A percentile compares a stretch with the other conserved stretches of the same genome.
Conservation (phyloP, 1,139 yeast species). For the Yamadazyma siamensis region DNA sequence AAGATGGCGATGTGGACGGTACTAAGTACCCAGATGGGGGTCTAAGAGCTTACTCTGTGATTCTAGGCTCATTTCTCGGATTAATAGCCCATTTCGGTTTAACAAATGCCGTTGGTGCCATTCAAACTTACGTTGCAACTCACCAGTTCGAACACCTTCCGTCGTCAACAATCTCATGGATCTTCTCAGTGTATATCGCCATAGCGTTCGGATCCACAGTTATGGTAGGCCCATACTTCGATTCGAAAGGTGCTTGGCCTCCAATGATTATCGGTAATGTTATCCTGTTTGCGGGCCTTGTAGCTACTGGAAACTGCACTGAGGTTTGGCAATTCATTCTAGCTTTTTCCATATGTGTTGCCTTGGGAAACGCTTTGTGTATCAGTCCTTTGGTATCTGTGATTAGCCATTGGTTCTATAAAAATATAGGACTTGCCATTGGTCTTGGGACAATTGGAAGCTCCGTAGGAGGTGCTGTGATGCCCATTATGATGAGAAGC, state of each 20-base stretch:
- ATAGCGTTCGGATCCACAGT: constrained; percentile 58
- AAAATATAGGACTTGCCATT: constrained; percentile 50
- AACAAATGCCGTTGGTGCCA: constrained; percentile 60
- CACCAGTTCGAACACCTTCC: constrained; percentile 47
- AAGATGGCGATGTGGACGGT: constrained; percentile 1
- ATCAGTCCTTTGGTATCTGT: constrained; percentile 57
- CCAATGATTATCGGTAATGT: constrained; percentile 44
- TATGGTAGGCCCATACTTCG: constrained; percentile 43
- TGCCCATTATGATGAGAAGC: constrained; percentile 56
- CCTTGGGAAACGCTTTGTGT: constrained; percentile 54
- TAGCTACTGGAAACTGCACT: constrained; percentile 49
- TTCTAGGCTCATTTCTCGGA: constrained; percentile 62
- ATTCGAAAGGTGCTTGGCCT: constrained; percentile 42
- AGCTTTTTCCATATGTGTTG: constrained; percentile 45
- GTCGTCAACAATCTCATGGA: constrained; percentile 58
- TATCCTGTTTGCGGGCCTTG: constrained; percentile 43
- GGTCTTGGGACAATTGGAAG: constrained; percentile 64
- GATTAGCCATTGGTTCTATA: constrained; percentile 56
- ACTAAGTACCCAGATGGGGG: constrained; percentile 64
- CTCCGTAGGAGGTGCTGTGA: constrained; percentile 57
- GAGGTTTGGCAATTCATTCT: constrained; percentile 53
- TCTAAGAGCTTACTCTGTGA: constrained; percentile 52
- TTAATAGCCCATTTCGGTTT: constrained; percentile 58
- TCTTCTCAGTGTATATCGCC: constrained; percentile 59
- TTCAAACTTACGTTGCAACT: constrained; percentile 55